Evolutionary conservation across 371 early-diverging fungal genomes (phyloP).

Genomic region (Mortierella sp.): DNA sequence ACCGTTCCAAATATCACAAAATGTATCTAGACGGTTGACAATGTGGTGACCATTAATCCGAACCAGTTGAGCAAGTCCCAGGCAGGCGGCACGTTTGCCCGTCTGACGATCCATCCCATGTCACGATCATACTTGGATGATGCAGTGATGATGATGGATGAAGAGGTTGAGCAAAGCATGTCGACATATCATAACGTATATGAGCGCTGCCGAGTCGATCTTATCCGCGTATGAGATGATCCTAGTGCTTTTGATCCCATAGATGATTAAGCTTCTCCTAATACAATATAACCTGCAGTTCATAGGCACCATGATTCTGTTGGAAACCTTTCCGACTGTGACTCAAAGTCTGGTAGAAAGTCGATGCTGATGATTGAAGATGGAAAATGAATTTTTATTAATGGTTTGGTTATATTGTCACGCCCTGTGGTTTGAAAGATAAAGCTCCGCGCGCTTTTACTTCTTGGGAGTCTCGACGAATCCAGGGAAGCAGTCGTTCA

Average conservation of each 20-base stretch:
- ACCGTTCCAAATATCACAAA: too few species aligned
- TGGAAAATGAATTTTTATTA: too few species aligned
- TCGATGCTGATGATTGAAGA: too few species aligned
- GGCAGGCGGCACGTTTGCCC: constrained; percentile 81
- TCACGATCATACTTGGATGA: constrained; percentile 26
- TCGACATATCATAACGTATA: constrained; percentile 42
- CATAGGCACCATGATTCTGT: not conserved
- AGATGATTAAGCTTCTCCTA: too few species aligned
- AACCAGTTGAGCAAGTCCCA: constrained; percentile 73
- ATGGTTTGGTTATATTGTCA: not conserved
- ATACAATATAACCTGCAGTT: not conserved
- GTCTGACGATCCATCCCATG: constrained; percentile 76
- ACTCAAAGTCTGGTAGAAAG: too few species aligned
- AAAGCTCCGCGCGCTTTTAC: not conserved
- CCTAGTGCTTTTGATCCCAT: too few species aligned
- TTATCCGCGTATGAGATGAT: constrained; percentile 68
- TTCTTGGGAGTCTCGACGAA: constrained; percentile 57
- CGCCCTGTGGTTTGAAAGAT: constrained; percentile 3
- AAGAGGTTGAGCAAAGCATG: constrained; percentile 28
- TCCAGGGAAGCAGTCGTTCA: constrained; percentile 87
- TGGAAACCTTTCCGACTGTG: too few species aligned
- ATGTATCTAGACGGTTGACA: constrained; percentile 64
- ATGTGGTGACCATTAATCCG: constrained; percentile 84
- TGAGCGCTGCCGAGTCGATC: constrained; percentile 69
- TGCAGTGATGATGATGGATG: constrained; percentile 38